phyloP scores from a whole-genome alignment of 169 alveolate genomes.

The Cryptosporidium viatorum region DNA sequence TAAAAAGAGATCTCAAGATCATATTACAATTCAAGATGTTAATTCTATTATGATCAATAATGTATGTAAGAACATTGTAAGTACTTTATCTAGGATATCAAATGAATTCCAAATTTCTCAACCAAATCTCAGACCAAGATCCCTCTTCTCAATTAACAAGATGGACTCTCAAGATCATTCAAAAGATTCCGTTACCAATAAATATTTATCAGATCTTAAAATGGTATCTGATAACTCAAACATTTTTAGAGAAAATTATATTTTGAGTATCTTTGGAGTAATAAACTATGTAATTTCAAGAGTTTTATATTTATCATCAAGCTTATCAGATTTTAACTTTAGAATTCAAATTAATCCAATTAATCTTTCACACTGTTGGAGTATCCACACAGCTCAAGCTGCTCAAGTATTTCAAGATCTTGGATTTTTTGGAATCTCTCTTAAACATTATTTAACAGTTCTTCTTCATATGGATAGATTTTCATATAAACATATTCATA shows the following conservation, averaged over 20 bases:
- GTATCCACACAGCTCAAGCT: slow-evolving; percentile 21
- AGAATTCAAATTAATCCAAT: not conserved
- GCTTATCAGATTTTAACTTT: not conserved
- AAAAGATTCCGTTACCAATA: not conserved
- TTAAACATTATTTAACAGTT: slow-evolving; percentile 10
- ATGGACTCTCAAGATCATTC: not conserved
- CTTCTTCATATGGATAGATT: slow-evolving; percentile 8
- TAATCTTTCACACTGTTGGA: slow-evolving; percentile 23
- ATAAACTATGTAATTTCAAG: slow-evolving; percentile 41
- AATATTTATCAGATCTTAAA: not conserved
- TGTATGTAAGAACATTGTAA: slow-evolving; percentile 14
- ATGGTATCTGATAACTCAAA: not conserved
- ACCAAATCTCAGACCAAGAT: slow-evolving; percentile 31
- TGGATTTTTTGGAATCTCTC: slow-evolving; percentile 5
- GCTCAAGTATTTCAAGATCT: slow-evolving; percentile 66
- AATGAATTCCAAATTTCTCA: slow-evolving; percentile 23
- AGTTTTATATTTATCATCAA: not conserved
- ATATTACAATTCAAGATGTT: not conserved
- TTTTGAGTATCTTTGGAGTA: slow-evolving; percentile 23
- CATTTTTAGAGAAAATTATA: not conserved
- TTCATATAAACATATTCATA: slow-evolving; percentile 9
- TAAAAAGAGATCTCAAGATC: not conserved
- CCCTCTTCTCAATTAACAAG: slow-evolving; percentile 27
- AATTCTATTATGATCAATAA: not conserved
- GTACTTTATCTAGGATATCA: slow-evolving; percentile 5